Percentiles rank a stretch among this genome's conserved stretches.
Evolutionary conservation across 2,329 filamentous ascomycete species (phyloP).

Genomic region (Aspergillus tanneri): DNA sequence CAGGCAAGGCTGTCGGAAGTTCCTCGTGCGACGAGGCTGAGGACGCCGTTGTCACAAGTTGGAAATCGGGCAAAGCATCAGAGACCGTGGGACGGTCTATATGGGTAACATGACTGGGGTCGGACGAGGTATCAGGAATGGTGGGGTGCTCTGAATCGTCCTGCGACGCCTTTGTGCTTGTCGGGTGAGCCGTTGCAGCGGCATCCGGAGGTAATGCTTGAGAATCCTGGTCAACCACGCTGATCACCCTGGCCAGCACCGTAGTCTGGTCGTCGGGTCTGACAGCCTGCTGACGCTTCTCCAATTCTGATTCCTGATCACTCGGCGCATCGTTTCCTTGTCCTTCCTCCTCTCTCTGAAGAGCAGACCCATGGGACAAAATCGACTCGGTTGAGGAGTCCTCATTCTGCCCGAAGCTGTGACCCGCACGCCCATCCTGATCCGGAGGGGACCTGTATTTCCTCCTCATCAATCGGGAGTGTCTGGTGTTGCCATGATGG

Average conservation of each 20-base stretch:
- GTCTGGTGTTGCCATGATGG: slow-evolving; percentile 18
- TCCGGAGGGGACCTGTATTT: slow-evolving; percentile 7
- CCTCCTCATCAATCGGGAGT: slow-evolving; percentile 15
- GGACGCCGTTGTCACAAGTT: slow-evolving; percentile 10
- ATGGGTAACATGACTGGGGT: slow-evolving; percentile 2
- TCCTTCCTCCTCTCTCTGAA: neutral
- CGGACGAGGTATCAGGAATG: slow-evolving; percentile 1
- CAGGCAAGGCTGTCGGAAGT: slow-evolving; percentile 8
- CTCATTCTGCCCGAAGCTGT: neutral
- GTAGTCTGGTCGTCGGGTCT: slow-evolving; percentile 1
- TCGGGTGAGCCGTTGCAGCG: neutral
- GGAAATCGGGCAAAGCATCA: neutral
- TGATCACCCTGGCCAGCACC: slow-evolving; percentile 2
- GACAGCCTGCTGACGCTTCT: neutral
- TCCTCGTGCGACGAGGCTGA: slow-evolving; percentile 5
- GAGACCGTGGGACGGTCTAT: slow-evolving; percentile 3
- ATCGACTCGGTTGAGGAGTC: neutral
- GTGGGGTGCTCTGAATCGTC: slow-evolving; percentile 3
- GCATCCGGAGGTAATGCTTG: neutral
- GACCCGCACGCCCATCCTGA: neutral
- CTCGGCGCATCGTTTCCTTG: neutral
- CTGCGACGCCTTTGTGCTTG: neutral
- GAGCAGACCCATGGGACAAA: neutral
- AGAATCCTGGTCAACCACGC: slow-evolving; percentile 3
- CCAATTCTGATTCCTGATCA: neutral